These are phyloP conservation scores for Saprolegnia parasitica DNA, from an alignment of 352 stramenopile genomes.

Conservation along the genomic window DNA sequence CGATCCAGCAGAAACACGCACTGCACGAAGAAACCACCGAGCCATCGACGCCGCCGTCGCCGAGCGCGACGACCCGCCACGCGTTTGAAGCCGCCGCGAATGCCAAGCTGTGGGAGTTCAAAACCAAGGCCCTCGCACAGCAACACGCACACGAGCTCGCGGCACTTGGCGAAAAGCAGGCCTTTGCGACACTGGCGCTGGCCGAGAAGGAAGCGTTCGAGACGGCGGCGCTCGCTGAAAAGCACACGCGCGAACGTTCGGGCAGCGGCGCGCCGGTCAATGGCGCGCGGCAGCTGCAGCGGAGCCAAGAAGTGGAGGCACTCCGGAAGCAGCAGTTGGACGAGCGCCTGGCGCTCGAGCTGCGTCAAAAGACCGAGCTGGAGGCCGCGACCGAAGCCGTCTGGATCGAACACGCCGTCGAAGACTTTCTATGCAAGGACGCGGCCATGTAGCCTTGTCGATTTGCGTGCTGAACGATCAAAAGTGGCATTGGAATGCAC, in stretches of 20 bases:
- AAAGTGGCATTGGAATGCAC: neutral
- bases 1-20: neutral
- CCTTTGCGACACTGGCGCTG: neutral
- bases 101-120: neutral
- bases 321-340: neutral
- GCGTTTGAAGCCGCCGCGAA: neutral
- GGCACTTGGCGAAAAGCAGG: neutral
- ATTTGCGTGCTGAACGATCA: too few species aligned
- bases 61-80: neutral
- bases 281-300: neutral
- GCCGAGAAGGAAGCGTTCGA: slow-evolving; percentile 4
- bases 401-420: slow-evolving; percentile 5
- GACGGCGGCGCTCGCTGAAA: neutral
- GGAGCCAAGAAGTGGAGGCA: neutral
- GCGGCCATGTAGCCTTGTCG: neutral
- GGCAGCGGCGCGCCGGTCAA: neutral
- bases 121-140: neutral
- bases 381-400: neutral
- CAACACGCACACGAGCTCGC: neutral
- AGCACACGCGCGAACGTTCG: neutral
- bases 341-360: neutral
- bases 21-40: neutral
- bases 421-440: slow-evolving; percentile 6
- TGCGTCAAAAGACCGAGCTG: neutral
- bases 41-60: neutral